phyloP scores from a whole-genome alignment of 495 filamentous ascomycete species.

The Podospora pseudopauciseta region DNA sequence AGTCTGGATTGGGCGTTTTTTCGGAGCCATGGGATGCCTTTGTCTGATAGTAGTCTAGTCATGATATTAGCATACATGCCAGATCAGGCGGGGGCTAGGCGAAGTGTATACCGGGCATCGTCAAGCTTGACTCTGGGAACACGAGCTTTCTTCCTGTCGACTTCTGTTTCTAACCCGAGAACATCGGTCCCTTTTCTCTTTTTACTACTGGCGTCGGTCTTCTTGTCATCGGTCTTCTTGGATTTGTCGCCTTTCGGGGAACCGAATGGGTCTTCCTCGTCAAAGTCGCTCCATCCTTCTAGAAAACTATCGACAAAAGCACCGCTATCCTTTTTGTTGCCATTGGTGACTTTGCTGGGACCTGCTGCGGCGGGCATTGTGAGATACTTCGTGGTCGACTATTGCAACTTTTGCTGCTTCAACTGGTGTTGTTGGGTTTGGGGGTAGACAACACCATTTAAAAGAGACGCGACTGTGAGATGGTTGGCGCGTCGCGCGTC shows the following conservation, averaged over 20 bases:
- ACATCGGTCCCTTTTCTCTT: conserved; percentile 38
- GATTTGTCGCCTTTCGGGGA: conserved; percentile 18
- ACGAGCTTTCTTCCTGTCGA: conserved; percentile 68
- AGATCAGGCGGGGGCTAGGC: background rate
- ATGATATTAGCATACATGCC: conserved; percentile 6
- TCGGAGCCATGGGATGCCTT: conserved; percentile 80
- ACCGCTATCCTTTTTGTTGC: background rate
- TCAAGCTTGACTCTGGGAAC: conserved; percentile 80
- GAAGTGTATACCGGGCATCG: conserved; percentile 58
- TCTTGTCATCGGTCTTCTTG: conserved; percentile 8
- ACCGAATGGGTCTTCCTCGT: conserved; percentile 33
- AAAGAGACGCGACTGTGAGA: background rate
- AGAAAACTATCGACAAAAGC: conserved; percentile 7
- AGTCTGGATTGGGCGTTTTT: conserved; percentile 61
- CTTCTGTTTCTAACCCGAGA: conserved; percentile 80
- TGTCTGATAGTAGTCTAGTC: conserved; percentile 66
- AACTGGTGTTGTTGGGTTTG: background rate
- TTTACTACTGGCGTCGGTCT: conserved; percentile 25
- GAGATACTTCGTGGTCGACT: background rate
- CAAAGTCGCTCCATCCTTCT: conserved; percentile 21
- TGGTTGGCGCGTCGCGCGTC: conserved; percentile 4
- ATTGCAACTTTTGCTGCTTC: background rate
- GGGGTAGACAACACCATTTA: background rate
- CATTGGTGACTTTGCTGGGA: background rate
- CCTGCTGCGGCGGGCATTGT: background rate